phyloP scores from a whole-genome alignment of 768 basidiomycete species.

The Lactifluus echinatus region DNA sequence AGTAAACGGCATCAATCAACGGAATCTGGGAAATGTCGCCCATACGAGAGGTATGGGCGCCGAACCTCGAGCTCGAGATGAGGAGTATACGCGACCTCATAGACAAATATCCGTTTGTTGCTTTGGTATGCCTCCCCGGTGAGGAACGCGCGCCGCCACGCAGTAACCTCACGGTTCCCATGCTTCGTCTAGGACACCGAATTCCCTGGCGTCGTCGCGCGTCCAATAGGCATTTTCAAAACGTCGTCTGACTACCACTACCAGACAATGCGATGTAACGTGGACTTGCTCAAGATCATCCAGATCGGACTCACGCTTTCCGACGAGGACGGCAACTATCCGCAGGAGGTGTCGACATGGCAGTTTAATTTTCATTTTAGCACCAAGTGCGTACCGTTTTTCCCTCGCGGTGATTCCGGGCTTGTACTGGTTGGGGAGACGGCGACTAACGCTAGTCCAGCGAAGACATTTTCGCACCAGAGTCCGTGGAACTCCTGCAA shows the following conservation, averaged over 20 bases:
- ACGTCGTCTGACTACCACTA: constrained; percentile 98
- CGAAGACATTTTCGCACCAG: constrained; percentile 98
- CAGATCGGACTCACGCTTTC: constrained; percentile 94
- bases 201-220: constrained; percentile 96
- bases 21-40: constrained; percentile 48
- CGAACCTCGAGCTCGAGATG: constrained; percentile 91
- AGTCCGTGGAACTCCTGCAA: constrained; percentile 88
- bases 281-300: constrained; percentile 95
- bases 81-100: constrained; percentile 76
- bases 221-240: constrained; percentile 93
- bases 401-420: background rate
- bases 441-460: constrained; percentile 33
- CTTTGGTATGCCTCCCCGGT: constrained; percentile 60
- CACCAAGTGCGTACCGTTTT: constrained; percentile 52
- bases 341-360: constrained; percentile 90
- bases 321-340: constrained; percentile 88
- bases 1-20: background rate
- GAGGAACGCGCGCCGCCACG: constrained; percentile 9
- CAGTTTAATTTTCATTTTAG: constrained; percentile 98
- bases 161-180: constrained; percentile 20
- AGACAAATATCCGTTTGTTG: constrained; percentile 87
- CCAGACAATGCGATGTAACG: constrained; percentile 99
- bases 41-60: constrained; percentile 94
- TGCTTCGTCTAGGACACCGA: constrained; percentile 75
- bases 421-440: background rate